These are phyloP conservation scores for Chaetomium olivaceum DNA, from an alignment of 2,329 filamentous ascomycete species.

Conservation along the genomic window DNA sequence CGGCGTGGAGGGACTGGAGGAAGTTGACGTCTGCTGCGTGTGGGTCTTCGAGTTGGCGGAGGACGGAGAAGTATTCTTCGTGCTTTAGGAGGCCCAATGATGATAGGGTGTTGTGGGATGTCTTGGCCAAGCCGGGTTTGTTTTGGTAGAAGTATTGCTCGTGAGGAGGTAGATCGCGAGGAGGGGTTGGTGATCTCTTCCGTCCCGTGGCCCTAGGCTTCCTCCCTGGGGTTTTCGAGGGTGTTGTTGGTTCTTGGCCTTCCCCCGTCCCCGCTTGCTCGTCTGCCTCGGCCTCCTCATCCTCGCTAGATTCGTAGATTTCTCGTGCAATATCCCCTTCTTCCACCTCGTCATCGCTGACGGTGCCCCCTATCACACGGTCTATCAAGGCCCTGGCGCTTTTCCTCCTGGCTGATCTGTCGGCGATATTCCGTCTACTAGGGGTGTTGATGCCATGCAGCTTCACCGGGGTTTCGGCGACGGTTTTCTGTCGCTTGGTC, in stretches of 20 bases:
- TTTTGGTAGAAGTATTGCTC: constrained; percentile 95
- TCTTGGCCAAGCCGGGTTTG: constrained; percentile 75
- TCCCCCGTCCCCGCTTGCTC: constrained; percentile 33
- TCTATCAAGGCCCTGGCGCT: constrained; percentile 76
- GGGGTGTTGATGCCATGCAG: constrained; percentile 52
- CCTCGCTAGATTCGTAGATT: constrained; percentile 62
- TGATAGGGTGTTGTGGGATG: constrained; percentile 81
- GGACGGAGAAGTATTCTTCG: constrained; percentile 81
- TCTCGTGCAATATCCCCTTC: constrained; percentile 67
- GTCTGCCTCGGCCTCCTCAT: constrained; percentile 40
- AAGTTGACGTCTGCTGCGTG: constrained; percentile 71
- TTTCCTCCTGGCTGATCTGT: constrained; percentile 84
- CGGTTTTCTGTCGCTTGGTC: constrained; percentile 36
- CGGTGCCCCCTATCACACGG: constrained; percentile 62
- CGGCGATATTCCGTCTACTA: constrained; percentile 67
- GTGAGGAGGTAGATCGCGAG: constrained; percentile 78
- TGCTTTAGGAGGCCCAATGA: constrained; percentile 78
- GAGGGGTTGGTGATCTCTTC: constrained; percentile 74
- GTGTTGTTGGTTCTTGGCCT: constrained; percentile 34
- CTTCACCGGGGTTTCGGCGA: constrained; percentile 45
- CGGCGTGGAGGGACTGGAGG: constrained; percentile 72
- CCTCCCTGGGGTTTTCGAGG: constrained; percentile 32
- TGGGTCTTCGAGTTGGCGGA: constrained; percentile 64
- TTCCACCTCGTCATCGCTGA: constrained; percentile 70
- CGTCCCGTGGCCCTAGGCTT: constrained; percentile 38